Evolutionary conservation across 805 yeast genomes (phyloP).

Genomic region (Ogataea haglerorum): DNA sequence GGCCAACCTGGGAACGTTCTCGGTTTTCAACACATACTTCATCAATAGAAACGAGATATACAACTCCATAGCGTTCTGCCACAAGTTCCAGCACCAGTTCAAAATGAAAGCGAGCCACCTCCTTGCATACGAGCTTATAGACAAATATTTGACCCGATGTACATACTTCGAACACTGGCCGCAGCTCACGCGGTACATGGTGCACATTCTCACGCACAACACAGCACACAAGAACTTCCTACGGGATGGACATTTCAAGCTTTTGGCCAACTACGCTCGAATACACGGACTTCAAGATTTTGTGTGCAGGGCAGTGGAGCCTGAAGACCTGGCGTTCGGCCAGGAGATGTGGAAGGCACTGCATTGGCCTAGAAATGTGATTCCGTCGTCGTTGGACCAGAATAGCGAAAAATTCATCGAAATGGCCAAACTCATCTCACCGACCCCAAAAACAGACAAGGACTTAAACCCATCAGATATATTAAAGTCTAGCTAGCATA

Average conservation of each 20-base stretch:
- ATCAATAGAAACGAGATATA: slow-evolving; percentile 19
- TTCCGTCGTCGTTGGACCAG: slow-evolving; percentile 11
- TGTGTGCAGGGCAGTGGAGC: slow-evolving; percentile 12
- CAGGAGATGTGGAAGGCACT: slow-evolving; percentile 15
- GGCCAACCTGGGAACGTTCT: slow-evolving; percentile 21
- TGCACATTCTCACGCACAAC: slow-evolving; percentile 6
- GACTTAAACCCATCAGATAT: slow-evolving; percentile 17
- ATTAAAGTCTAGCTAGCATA: slow-evolving; percentile 5
- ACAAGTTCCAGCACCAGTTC: slow-evolving; percentile 18
- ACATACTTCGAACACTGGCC: slow-evolving; percentile 28
- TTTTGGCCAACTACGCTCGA: slow-evolving; percentile 21
- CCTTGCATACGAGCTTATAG: slow-evolving; percentile 20
- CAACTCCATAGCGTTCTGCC: slow-evolving; percentile 25
- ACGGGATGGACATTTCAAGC: slow-evolving; percentile 11
- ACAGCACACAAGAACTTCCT: slow-evolving; percentile 12
- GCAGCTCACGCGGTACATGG: slow-evolving; percentile 17
- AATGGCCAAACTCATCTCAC: slow-evolving; percentile 15
- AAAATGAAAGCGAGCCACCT: slow-evolving; percentile 9
- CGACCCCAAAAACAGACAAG: not conserved
- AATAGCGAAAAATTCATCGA: slow-evolving; percentile 16
- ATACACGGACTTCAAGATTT: slow-evolving; percentile 22
- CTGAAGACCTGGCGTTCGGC: slow-evolving; percentile 13
- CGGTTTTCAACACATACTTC: slow-evolving; percentile 21
- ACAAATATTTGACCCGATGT: slow-evolving; percentile 17
- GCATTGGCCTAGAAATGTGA: slow-evolving; percentile 18